Evolutionary conservation across 1,139 yeast genomes (phyloP).

Genomic region (Saccharomyces hybrid): DNA sequence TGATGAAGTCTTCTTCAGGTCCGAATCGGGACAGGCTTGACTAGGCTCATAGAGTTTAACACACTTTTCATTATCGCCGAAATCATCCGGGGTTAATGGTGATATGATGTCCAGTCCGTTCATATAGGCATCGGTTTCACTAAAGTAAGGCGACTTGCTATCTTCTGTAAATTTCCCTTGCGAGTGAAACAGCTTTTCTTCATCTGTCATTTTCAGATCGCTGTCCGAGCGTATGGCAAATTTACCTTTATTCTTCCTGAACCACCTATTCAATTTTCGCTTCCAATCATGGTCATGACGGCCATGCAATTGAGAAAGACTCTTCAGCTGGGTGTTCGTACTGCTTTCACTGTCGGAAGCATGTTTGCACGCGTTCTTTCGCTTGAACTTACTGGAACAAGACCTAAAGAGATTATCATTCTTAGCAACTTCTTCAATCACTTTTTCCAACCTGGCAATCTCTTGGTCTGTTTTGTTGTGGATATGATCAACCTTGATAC

Average conservation of each 20-base stretch:
- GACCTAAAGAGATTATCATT: not conserved
- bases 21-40: not conserved
- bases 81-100: not conserved
- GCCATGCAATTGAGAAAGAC: not conserved
- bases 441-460: conserved; percentile 5
- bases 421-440: conserved; percentile 4
- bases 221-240: not conserved
- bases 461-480: conserved; percentile 3
- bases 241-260: not conserved
- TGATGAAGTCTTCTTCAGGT: not conserved
- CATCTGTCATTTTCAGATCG: not conserved
- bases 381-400: not conserved
- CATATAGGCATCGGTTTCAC: not conserved
- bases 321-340: not conserved
- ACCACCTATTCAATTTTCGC: not conserved
- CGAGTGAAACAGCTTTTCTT: not conserved
- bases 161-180: not conserved
- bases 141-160: not conserved
- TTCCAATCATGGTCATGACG: not conserved
- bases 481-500: not conserved
- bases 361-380: not conserved
- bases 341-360: not conserved
- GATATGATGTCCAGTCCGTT: not conserved
- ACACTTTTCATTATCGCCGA: not conserved
- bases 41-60: not conserved